These are phyloP conservation scores for Plasmodium chabaudi DNA, from an alignment of 169 alveolate species.

Conservation along the genomic window DNA sequence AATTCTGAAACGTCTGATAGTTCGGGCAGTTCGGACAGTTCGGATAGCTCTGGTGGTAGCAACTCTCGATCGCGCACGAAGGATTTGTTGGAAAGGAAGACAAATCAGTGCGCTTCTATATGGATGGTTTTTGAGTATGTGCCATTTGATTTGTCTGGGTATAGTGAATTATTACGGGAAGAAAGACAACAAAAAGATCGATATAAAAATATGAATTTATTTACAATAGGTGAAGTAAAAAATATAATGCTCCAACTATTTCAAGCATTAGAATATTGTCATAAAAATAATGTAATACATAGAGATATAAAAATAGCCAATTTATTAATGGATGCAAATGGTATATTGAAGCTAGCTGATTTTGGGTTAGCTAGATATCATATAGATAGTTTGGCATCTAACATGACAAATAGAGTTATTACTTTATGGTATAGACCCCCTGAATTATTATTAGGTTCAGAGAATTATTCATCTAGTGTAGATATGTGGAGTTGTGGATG, in stretches of 20 bases:
- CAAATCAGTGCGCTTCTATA: constrained; percentile 73
- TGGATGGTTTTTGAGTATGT: constrained; percentile 92
- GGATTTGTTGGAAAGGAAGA: background rate
- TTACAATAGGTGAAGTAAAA: constrained; percentile 87
- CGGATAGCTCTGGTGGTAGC: background rate
- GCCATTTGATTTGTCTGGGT: constrained; percentile 90
- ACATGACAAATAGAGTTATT: constrained; percentile 95
- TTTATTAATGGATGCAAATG: constrained; percentile 91
- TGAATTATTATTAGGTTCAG: constrained; percentile 95
- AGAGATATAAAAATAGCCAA: constrained; percentile 94
- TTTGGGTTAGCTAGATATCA: constrained; percentile 95
- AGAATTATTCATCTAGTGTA: constrained; percentile 90
- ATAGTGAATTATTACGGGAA: constrained; percentile 85
- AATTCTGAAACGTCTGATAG: background rate
- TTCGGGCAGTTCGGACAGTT: background rate
- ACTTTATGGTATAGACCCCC: constrained; percentile 98
- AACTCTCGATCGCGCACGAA: background rate
- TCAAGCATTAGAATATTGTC: constrained; percentile 91
- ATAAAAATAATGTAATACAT: constrained; percentile 90
- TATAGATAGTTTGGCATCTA: constrained; percentile 81
- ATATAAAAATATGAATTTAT: constrained; percentile 77
- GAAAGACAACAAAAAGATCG: constrained; percentile 78
- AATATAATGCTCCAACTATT: constrained; percentile 87
- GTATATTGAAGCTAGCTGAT: constrained; percentile 96
- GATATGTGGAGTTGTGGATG: constrained; percentile 98